Conservation (phyloP, 2,329 filamentous ascomycete species). For the Lecanicillium sp. region DNA sequence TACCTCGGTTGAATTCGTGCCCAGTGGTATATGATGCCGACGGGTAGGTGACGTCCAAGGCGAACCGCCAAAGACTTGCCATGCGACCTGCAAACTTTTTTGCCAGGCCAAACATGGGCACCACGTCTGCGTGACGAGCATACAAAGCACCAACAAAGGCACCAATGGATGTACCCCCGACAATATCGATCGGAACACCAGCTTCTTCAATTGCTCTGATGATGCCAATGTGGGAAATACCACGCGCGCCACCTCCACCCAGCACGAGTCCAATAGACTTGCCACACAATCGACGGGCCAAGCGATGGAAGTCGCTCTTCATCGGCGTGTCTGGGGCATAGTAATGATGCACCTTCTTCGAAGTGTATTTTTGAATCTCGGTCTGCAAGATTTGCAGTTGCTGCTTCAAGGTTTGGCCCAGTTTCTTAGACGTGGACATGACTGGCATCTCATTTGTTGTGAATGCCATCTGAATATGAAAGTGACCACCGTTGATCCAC, state of each 20-base stretch:
- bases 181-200: constrained; percentile 89
- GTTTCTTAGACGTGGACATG: constrained; percentile 66
- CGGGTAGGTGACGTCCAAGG: constrained; percentile 90
- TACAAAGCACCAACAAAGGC: constrained; percentile 94
- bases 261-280: constrained; percentile 93
- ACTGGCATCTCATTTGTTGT: constrained; percentile 69
- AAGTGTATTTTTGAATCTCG: constrained; percentile 97
- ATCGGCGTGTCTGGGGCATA: constrained; percentile 89
- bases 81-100: constrained; percentile 99
- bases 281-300: constrained; percentile 83
- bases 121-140: constrained; percentile 90
- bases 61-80: constrained; percentile 99
- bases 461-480: constrained; percentile 95
- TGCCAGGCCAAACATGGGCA: constrained; percentile 91
- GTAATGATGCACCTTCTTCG: constrained; percentile 81
- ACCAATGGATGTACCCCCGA: constrained; percentile 94
- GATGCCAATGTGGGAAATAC: constrained; percentile 87
- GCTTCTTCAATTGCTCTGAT: constrained; percentile 94
- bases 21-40: constrained; percentile 96
- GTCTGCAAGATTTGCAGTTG: constrained; percentile 91
- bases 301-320: constrained; percentile 93
- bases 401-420: constrained; percentile 83
- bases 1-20: constrained; percentile 97
- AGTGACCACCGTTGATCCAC: constrained; percentile 97
- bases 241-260: constrained; percentile 86